phyloP scores from a whole-genome alignment of 176 grass and related monocot species.

The Microstegium vimineum region DNA sequence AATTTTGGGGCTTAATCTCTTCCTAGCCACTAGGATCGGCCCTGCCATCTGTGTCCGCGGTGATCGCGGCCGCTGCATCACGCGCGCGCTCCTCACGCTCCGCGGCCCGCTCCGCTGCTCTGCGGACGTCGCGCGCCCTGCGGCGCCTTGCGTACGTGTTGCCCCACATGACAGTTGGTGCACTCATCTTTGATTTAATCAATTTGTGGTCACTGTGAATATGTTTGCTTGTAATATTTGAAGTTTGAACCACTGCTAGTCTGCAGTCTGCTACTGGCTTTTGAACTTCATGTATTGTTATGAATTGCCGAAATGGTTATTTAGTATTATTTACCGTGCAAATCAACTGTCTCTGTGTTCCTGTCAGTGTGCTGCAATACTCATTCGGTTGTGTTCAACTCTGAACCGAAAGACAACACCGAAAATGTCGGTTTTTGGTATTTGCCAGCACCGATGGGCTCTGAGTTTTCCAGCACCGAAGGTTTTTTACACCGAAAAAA shows the following conservation, averaged over 20 bases:
- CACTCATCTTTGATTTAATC: background rate
- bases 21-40: too few relatives aligned
- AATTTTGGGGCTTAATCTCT: too few relatives aligned
- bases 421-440: background rate
- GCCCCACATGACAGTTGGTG: too few relatives aligned
- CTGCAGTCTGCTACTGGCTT: background rate
- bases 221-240: background rate
- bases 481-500: background rate
- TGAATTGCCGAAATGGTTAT: background rate
- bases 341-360: background rate
- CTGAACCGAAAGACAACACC: background rate
- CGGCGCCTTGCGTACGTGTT: too few relatives aligned
- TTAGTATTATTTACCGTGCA: background rate
- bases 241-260: background rate
- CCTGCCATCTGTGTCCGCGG: too few relatives aligned
- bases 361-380: background rate
- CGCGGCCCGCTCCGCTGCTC: too few relatives aligned
- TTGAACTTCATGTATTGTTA: background rate
- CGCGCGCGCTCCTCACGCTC: too few relatives aligned
- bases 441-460: background rate
- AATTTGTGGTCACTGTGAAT: background rate
- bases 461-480: background rate
- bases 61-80: too few relatives aligned
- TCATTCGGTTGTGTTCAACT: background rate
- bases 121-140: too few relatives aligned